Percentiles rank a stretch among this genome's conserved stretches.
These are phyloP conservation scores for Scheffersomyces lignosus DNA, from an alignment of 805 yeast species.

Conservation along the genomic window DNA sequence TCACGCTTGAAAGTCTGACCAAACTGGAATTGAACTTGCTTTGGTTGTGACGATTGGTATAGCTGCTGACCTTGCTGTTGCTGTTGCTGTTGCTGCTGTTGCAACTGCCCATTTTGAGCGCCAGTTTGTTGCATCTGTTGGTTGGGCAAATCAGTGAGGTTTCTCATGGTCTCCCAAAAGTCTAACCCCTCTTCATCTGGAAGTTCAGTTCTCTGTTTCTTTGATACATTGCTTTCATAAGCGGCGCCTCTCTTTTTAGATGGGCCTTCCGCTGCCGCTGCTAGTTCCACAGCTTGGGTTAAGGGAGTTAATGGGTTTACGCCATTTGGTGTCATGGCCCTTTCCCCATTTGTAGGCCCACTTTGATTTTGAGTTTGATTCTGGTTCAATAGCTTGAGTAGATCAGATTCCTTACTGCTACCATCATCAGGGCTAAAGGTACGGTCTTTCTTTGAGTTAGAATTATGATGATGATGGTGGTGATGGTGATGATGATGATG, in stretches of 20 bases:
- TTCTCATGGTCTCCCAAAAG: conserved; percentile 70
- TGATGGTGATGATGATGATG: conserved; percentile 33
- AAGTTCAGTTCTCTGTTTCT: conserved; percentile 6
- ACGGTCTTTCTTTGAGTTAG: conserved; percentile 1
- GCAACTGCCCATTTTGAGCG: neutral
- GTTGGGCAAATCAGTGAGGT: conserved; percentile 42
- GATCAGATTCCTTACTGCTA: conserved; percentile 38
- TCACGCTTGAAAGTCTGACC: no score
- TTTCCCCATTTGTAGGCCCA: neutral
- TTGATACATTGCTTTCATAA: conserved; percentile 2
- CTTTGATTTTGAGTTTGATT: conserved; percentile 6
- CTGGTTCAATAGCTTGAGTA: conserved; percentile 45
- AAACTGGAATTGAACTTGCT: conserved; percentile 1
- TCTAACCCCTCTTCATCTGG: conserved; percentile 59
- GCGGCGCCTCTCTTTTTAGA: conserved; percentile 4
- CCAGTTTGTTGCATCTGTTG: conserved; percentile 12
- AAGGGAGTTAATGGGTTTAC: conserved; percentile 32
- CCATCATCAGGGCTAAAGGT: conserved; percentile 3
- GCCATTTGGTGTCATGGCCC: neutral
- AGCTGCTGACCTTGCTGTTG: conserved; percentile 2
- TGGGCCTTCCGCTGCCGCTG: conserved; percentile 29
- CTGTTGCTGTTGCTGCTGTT: conserved; percentile 6
- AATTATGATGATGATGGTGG: conserved; percentile 23
- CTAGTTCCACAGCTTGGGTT: conserved; percentile 42
- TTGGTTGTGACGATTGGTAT: conserved; percentile 3